Evolutionary conservation across 495 filamentous ascomycete species (phyloP).

Genomic region (Neurospora cerealis): DNA sequence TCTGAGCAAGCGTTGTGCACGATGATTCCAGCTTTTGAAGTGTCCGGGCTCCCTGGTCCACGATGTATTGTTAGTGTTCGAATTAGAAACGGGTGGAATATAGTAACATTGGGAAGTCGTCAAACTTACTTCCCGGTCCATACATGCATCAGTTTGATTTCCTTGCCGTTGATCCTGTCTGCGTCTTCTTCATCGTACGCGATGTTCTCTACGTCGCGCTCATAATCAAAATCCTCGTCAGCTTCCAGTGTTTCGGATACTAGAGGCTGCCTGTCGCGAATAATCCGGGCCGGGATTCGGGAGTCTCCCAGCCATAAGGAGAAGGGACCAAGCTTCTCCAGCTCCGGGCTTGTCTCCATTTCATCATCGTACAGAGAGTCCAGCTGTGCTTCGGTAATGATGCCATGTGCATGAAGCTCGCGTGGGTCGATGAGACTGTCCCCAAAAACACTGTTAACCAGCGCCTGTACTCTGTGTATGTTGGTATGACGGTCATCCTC

Average conservation of each 20-base stretch:
- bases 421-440: slow-evolving; percentile 37
- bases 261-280: slow-evolving; percentile 6
- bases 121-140: slow-evolving; percentile 24
- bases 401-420: slow-evolving; percentile 35
- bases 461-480: slow-evolving; percentile 27
- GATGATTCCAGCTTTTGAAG: slow-evolving; percentile 4
- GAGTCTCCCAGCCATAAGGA: slow-evolving; percentile 51
- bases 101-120: not conserved
- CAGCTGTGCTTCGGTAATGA: slow-evolving; percentile 54
- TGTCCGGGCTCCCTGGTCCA: slow-evolving; percentile 4
- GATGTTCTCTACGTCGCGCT: slow-evolving; percentile 29
- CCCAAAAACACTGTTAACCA: slow-evolving; percentile 41
- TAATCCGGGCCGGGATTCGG: slow-evolving; percentile 19
- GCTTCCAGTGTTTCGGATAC: slow-evolving; percentile 14
- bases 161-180: slow-evolving; percentile 23
- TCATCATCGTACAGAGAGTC: slow-evolving; percentile 48
- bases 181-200: slow-evolving; percentile 31
- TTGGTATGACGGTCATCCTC: slow-evolving; percentile 3
- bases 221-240: slow-evolving; percentile 27
- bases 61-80: not conserved
- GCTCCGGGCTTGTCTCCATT: slow-evolving; percentile 35
- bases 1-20: slow-evolving; percentile 5
- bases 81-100: not conserved
- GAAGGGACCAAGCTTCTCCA: slow-evolving; percentile 38
- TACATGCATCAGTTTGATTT: slow-evolving; percentile 20